A percentile compares a stretch with the other conserved stretches of the same genome.
Evolutionary conservation across 139 green algal species (phyloP).

Genomic region (Limnomonas spitsbergensis): DNA sequence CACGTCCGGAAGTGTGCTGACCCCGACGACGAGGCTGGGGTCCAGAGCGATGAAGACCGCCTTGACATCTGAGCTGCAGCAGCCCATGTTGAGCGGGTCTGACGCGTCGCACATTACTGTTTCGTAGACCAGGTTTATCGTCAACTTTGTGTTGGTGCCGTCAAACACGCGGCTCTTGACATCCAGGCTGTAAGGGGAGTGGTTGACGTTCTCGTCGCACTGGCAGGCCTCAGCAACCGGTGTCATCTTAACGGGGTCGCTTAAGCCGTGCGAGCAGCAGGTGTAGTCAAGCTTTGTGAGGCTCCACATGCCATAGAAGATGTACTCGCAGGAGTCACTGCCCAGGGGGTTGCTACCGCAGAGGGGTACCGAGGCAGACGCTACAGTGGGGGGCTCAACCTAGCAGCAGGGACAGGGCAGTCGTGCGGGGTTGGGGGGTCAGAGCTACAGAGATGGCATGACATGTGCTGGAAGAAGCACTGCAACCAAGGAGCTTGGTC

Average conservation of each 20-base stretch:
- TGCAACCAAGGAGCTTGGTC: no score
- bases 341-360: conserved; percentile 31
- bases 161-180: not conserved
- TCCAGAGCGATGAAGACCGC: conserved; percentile 23
- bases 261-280: conserved; percentile 40
- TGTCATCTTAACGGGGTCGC: not conserved
- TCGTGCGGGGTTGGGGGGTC: not conserved
- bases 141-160: not conserved
- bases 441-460: not conserved
- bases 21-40: not conserved
- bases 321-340: conserved; percentile 35
- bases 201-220: conserved; percentile 34
- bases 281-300: conserved; percentile 24
- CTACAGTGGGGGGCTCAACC: not conserved
- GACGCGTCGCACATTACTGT: conserved; percentile 16
- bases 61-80: conserved; percentile 41
- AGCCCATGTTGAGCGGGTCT: conserved; percentile 24
- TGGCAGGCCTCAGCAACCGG: not conserved
- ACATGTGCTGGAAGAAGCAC: not conserved
- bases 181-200: conserved; percentile 35
- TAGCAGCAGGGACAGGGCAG: no score
- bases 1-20: not conserved
- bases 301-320: conserved; percentile 38
- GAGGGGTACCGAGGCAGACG: not conserved
- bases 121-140: conserved; percentile 21